Evolutionary conservation across 2,329 filamentous ascomycete species (phyloP).

Genomic region (Calonectria ilicicola): DNA sequence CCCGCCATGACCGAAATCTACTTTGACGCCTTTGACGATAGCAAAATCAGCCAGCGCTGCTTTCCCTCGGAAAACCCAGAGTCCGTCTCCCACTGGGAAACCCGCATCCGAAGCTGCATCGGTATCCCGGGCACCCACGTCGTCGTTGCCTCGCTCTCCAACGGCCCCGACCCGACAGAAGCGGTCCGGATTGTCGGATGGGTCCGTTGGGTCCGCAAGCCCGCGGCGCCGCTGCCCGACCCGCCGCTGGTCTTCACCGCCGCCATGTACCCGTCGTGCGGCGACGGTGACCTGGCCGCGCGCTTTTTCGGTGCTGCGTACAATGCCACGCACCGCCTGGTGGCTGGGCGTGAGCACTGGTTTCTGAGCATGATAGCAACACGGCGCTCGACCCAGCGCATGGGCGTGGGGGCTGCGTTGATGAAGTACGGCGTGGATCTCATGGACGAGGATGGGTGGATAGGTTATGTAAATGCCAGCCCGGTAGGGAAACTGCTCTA

Average conservation of each 20-base stretch:
- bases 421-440: constrained; percentile 47
- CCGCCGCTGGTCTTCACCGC: constrained; percentile 37
- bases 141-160: constrained; percentile 41
- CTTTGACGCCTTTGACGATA: constrained; percentile 45
- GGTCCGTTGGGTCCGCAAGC: constrained; percentile 49
- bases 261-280: constrained; percentile 37
- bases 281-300: constrained; percentile 48
- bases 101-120: constrained; percentile 39
- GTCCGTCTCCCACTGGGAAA: constrained; percentile 31
- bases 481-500: constrained; percentile 43
- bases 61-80: constrained; percentile 42
- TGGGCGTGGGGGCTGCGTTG: constrained; percentile 48
- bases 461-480: constrained; percentile 45
- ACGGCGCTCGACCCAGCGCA: constrained; percentile 44
- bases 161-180: background rate
- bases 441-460: constrained; percentile 44
- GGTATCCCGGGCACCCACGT: constrained; percentile 46
- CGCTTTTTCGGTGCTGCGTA: constrained; percentile 54
- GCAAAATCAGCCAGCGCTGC: constrained; percentile 47
- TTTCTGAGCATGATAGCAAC: constrained; percentile 50
- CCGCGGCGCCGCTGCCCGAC: constrained; percentile 25
- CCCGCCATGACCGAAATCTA: constrained; percentile 45
- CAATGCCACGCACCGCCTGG: constrained; percentile 36
- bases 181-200: constrained; percentile 44
- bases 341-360: constrained; percentile 45